Base-by-base conservation (phyloP, 2,329 filamentous ascomycete genomes). In the Stylonectria norvegica region DNA sequence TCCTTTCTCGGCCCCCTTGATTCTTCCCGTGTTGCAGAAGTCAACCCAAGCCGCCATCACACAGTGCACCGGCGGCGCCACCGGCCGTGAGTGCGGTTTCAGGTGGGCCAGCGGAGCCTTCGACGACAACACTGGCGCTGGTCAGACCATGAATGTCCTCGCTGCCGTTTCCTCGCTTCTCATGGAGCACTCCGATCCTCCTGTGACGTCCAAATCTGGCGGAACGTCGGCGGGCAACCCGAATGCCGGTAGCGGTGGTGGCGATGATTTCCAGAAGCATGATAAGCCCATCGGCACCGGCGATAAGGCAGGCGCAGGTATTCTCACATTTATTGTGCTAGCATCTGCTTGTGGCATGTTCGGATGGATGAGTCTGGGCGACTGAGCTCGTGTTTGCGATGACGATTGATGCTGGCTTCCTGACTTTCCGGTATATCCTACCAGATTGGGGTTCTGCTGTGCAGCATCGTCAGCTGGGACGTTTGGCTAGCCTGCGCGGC, bases 121-220 rank as follows among this genome's bases (percentile, higher is more conserved):
- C 51, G 77, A 81, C 47, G 73, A 74, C 30, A 75, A 69, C 42
- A 71, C 64, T 4, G 76, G 78, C 20, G 75, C 79, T 36, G 77
- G 79, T 7, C 76, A 83, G 59, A 69, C 78, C 53, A 79, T 83
- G 69, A 73, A 73, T 38, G 78, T 74, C 0, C 62, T 82, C 11
- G 72, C 73, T 18, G 71, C 79, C 4, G 70, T 81, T 14, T 72
- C 72, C 5, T 71, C 71, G 2, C 71, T 75, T 4, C 61, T 82
- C 31, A 67, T 77, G 31, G 57, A 61, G 19, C 48, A 59, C 4
- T 63, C 65, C 2, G 59, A 66, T 16, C 48, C 59, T 2, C 72
- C 73, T 0, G 61, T 71, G 12, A 75, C 74, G 0, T 68, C 67
- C 2, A 48, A 59, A 8, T 69, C 66, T 2, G 79, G 78, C 36